Conservation (phyloP, 179 eudicot genomes). For the Beta lomatogona region DNA sequence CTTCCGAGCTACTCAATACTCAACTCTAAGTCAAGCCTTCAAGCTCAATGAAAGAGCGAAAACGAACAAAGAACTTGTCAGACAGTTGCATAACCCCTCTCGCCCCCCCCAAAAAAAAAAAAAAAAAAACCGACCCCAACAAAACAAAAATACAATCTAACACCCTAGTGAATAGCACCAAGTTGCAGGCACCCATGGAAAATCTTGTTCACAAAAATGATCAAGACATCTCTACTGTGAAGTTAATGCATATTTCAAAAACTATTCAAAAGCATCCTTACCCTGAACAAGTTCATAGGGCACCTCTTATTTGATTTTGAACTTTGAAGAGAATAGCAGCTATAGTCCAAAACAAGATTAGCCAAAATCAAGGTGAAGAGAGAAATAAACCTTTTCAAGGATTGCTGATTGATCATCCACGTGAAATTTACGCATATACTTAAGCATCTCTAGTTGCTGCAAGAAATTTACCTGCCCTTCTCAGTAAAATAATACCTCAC, state of each 20-base stretch:
- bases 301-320: too few species aligned
- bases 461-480: slow-evolving; percentile 16
- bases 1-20: neutral
- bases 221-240: neutral
- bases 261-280: too few species aligned
- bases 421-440: slow-evolving; percentile 71
- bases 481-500: slow-evolving; percentile 14
- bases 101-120: too few species aligned
- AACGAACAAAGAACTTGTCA: too few species aligned
- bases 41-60: neutral
- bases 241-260: neutral
- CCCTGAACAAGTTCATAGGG: too few species aligned
- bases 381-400: slow-evolving; percentile 64
- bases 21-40: neutral
- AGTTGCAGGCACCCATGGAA: neutral
- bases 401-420: slow-evolving; percentile 74
- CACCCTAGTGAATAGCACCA: neutral
- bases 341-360: too few species aligned
- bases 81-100: too few species aligned
- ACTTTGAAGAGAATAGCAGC: too few species aligned
- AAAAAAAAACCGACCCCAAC: neutral
- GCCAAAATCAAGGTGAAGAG: neutral
- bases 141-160: neutral
- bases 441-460: slow-evolving; percentile 91
- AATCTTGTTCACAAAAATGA: neutral